Evolutionary conservation across 257 asterid species (phyloP), one percentile per base, ranked within the genome.

Genomic region (Solanum okadae): DNA sequence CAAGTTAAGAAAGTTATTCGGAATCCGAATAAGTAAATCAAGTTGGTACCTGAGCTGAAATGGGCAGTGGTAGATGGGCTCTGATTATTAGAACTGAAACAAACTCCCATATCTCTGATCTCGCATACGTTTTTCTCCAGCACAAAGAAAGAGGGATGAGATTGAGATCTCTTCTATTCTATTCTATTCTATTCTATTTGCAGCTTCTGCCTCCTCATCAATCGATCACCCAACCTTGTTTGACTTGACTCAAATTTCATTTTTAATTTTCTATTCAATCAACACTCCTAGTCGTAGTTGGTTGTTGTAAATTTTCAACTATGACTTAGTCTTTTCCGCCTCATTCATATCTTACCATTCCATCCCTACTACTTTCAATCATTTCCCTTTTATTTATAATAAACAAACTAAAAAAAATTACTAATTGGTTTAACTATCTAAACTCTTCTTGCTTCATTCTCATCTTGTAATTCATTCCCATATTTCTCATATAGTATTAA

Each of bases 51-150:
- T 52, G 79, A 78, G 70, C 67, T 87, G 72, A 75, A 78, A 76
- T 63, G 68, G 35, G 31, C 65, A 65, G 87, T 61, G 33, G 89
- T 63, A 42, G 87, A 15, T 18, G 67, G 83, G 25, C 22, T 87
- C 22, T 87, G 87, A 22, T 44, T 44, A 33, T 29, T 33, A 42
- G 75, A 25, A 40, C 89, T 88, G 70, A 71, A 88, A 49, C 89
- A 88, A 81, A 23, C 59, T 56, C 89, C 89, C 89, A 88, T 88
- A 22, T 38, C 65, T 52, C n/a, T 52, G 20, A 18, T 49, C 59
- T 49, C 56, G 2, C 52, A 44, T 44, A 49, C 8, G 61, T 49
- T 52, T 16, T 52, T 56, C 65, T 56, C 23, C 65, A 8, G 65
- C 10, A 2, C 0, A 56, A 56, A 56, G 65, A 52, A 40, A 40